phyloP scores from a whole-genome alignment of 306 rosid genomes.

The Trifolium repens region DNA sequence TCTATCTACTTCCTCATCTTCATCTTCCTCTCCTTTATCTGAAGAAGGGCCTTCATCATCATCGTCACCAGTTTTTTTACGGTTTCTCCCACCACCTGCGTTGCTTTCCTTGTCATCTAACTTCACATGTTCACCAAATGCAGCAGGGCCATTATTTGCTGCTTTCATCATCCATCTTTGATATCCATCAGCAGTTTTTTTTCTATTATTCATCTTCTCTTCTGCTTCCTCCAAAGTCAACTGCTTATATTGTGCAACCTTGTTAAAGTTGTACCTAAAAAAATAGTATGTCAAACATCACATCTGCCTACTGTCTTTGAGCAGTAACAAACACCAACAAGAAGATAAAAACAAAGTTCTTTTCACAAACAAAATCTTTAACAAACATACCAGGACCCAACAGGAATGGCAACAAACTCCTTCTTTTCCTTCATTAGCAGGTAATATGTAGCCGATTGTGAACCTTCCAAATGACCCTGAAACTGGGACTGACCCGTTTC shows the following conservation, averaged over 20 bases:
- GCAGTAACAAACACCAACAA: slow-evolving; percentile 25
- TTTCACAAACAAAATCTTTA: slow-evolving; percentile 2
- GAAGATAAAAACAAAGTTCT: slow-evolving; percentile 8
- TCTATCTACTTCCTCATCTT: slow-evolving; percentile 79
- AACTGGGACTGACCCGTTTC: slow-evolving; percentile 90
- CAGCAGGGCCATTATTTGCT: slow-evolving; percentile 86
- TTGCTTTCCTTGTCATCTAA: slow-evolving; percentile 73
- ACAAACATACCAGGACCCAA: slow-evolving; percentile 87
- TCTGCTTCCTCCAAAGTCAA: slow-evolving; percentile 97
- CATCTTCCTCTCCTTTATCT: slow-evolving; percentile 93
- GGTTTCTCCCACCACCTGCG: slow-evolving; percentile 64
- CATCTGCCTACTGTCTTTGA: slow-evolving; percentile 27
- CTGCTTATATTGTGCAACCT: slow-evolving; percentile 94
- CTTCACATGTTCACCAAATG: slow-evolving; percentile 80
- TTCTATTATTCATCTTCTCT: slow-evolving; percentile 93
- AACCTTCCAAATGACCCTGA: slow-evolving; percentile 92
- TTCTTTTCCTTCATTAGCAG: slow-evolving; percentile 82
- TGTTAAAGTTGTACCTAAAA: slow-evolving; percentile 91
- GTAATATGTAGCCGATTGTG: slow-evolving; percentile 93
- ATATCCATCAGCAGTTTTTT: slow-evolving; percentile 98
- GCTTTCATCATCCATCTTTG: slow-evolving; percentile 99
- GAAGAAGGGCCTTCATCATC: slow-evolving; percentile 83
- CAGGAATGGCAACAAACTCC: slow-evolving; percentile 94
- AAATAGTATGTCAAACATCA: slow-evolving; percentile 21
- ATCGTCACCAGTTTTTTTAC: slow-evolving; percentile 53